Base-by-base conservation (phyloP, 805 yeast genomes). In the Diddensiella santjacobensis region DNA sequence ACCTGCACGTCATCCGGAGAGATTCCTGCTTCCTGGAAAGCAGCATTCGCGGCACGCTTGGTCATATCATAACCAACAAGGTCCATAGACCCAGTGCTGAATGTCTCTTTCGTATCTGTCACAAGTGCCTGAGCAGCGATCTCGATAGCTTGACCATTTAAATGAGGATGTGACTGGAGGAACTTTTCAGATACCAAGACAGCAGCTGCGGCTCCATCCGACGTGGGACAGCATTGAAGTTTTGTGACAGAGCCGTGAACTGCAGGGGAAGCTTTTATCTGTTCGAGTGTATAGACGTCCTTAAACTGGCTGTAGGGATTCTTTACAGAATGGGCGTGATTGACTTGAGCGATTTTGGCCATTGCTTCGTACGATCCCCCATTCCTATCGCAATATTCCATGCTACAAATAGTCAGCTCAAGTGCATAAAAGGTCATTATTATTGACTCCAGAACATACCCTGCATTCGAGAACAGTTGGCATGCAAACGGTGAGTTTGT, bases 121-220 rank as follows among this genome's bases (percentile, higher is more conserved):
- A 47, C 48, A 53, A 56, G 44, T 22, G 56, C 40, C 35, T 51
- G 55, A 4, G 54, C 60, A 6, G 60, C 58, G 43, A 58, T 58
- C 45, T 57, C 60, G 22, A 58, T 45, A 4, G 54, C 58, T 48
- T 58, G 58, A 45, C 47, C 44, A 48, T 47, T 44, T 26, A 58
- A 48, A 20, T 57, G 47, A 18, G 58, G 58, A 44, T 55, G 55
- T 20, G 51, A 38, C 30, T 51, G 39, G 23, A 57, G 45, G 50
- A 57, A 57, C 48, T 47, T 50, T 44, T 57, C 60, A 15, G 57
- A 53, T 24, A 58, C 56, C n/a, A 57, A 33, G 30, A 57, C 52
- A 3, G 47, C 57, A 8, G 60, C 57, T 13, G 58, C 61, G 18
- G 60, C 60, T n/a, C 61, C 61, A 24, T 57, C 61, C 3, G 61